A percentile compares a stretch with the other conserved stretches of the same genome.
phyloP scores from a whole-genome alignment of 495 filamentous ascomycete species.

The Parathielavia appendiculata region DNA sequence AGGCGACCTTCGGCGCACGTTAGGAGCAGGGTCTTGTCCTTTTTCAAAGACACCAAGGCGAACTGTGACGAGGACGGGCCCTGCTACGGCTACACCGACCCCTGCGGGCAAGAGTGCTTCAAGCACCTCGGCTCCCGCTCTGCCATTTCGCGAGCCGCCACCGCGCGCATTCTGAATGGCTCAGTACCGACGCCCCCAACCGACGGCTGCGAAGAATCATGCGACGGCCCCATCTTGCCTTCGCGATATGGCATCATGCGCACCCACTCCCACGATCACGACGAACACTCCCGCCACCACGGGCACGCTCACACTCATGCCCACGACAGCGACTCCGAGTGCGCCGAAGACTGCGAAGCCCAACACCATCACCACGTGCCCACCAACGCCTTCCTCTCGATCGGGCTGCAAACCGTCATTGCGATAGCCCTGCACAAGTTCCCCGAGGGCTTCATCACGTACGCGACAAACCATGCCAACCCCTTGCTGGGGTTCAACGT shows the following conservation, averaged over 20 bases:
- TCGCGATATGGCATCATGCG: slow-evolving; percentile 29
- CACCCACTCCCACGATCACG: slow-evolving; percentile 25
- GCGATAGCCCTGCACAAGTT: slow-evolving; percentile 96
- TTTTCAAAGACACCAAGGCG: slow-evolving; percentile 62
- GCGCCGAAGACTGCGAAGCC: slow-evolving; percentile 23
- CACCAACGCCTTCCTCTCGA: slow-evolving; percentile 85
- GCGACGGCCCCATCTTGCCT: slow-evolving; percentile 20
- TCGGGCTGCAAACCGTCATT: slow-evolving; percentile 86
- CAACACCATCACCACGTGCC: slow-evolving; percentile 94
- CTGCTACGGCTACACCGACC: slow-evolving; percentile 79
- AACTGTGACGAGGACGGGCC: slow-evolving; percentile 69
- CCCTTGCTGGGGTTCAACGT: slow-evolving; percentile 81
- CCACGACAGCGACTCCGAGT: slow-evolving; percentile 29
- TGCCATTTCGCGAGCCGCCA: slow-evolving; percentile 23
- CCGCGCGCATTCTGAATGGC: slow-evolving; percentile 25
- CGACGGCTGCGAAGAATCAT: slow-evolving; percentile 30
- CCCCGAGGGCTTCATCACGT: slow-evolving; percentile 97
- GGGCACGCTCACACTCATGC: slow-evolving; percentile 16
- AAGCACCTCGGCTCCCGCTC: slow-evolving; percentile 42
- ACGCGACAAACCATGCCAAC: slow-evolving; percentile 94
- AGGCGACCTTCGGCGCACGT: slow-evolving; percentile 46
- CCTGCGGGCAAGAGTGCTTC: slow-evolving; percentile 78
- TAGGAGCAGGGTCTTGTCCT: slow-evolving; percentile 52
- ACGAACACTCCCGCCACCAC: slow-evolving; percentile 18
- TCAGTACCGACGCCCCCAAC: slow-evolving; percentile 4